Evolutionary conservation across 2,329 filamentous ascomycete genomes (phyloP), one percentile per base, ranked within the genome.

Genomic region (Neocucurbitaria cava): DNA sequence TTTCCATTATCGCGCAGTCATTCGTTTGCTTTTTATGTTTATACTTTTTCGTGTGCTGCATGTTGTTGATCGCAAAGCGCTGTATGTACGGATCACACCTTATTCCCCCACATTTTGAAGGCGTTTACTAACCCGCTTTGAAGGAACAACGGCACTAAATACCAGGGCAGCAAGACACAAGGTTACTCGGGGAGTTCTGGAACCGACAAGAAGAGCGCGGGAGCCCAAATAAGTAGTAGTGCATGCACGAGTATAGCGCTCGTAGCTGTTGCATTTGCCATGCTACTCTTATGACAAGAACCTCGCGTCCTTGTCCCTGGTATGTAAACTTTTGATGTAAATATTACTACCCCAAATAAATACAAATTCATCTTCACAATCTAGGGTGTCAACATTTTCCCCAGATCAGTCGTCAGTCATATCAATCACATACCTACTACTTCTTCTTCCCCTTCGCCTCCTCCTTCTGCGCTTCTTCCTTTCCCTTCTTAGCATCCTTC

Each of bases 381-480:
- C n/a, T n/a, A n/a, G n/a, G n/a, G n/a, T 20, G 3, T 42, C 21
- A 2, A 28, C 40, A 28, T n/a, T n/a, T n/a, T n/a, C n/a, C n/a
- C n/a, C n/a, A n/a, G n/a, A n/a, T n/a, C n/a, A n/a, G n/a, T n/a
- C n/a, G n/a, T n/a, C n/a, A n/a, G n/a, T n/a, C n/a, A n/a, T n/a
- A n/a, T n/a, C n/a, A n/a, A n/a, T n/a, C n/a, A n/a, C n/a, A n/a
- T n/a, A n/a, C n/a, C n/a, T n/a, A n/a, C 52, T 44, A 35, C 50
- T 53, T 60, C 45, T 52, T 49, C 46, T 52, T 52, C 24, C 43
- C 57, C 38, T 64, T 58, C 38, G 48, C 49, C 24, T 48, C 24
- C 38, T 54, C 49, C 28, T 50, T 58, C 1, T 52, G 43, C 38
- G 56, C 47, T 20, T 46, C 33, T 6, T 51, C 52, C 1, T 35